Evolutionary conservation across 257 asterid genomes (phyloP).

Genomic region (Cynanchum wilfordii): DNA sequence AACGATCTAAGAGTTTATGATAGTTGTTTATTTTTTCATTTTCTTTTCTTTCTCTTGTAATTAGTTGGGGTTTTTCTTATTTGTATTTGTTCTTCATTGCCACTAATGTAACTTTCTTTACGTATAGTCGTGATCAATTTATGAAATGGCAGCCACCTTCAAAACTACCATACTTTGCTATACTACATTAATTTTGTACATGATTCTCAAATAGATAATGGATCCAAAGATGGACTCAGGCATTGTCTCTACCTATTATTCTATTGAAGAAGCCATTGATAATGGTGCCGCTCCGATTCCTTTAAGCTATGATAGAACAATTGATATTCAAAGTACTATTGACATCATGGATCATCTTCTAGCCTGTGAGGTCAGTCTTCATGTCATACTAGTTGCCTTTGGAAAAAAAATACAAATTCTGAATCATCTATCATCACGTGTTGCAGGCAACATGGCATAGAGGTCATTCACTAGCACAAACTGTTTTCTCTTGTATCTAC

Average conservation of each 20-base stretch:
- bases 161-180: constrained; percentile 4
- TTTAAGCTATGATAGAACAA: constrained; percentile 73
- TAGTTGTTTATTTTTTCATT: background rate
- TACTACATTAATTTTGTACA: constrained; percentile 12
- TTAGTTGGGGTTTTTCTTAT: background rate
- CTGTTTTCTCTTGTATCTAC: constrained; percentile 88
- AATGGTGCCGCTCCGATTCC: constrained; percentile 98
- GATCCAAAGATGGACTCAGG: constrained; percentile 99
- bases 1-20: background rate
- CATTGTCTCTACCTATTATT: constrained; percentile 80
- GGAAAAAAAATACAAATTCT: constrained; percentile 1
- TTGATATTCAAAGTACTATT: constrained; percentile 57
- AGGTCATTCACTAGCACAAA: constrained; percentile 94
- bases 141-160: background rate
- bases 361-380: constrained; percentile 75
- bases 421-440: constrained; percentile 7
- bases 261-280: constrained; percentile 97
- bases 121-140: background rate
- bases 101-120: background rate
- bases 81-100: background rate
- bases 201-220: constrained; percentile 63
- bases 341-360: constrained; percentile 96
- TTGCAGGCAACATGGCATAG: constrained; percentile 99
- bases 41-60: background rate
- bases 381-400: background rate